Percentiles rank a stretch among this genome's conserved stretches.
These are phyloP conservation scores for Cyberlindnera xylosilytica DNA, from an alignment of 805 yeast species.

Conservation along the genomic window DNA sequence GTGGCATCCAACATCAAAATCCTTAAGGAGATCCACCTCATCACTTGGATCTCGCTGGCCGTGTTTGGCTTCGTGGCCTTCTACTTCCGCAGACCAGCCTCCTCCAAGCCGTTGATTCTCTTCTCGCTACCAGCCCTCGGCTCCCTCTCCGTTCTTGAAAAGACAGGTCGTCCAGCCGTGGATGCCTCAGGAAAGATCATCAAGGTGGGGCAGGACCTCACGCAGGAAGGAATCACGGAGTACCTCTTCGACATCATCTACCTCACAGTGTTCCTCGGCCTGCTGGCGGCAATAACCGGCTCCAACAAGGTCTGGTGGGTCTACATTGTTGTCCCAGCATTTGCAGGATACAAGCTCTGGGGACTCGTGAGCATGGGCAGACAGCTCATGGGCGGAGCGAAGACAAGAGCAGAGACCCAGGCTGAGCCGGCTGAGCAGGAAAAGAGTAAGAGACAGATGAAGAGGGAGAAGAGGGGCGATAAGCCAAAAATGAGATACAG, in stretches of 20 bases:
- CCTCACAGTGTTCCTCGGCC: slow-evolving; percentile 46
- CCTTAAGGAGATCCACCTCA: slow-evolving; percentile 37
- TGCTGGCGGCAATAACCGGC: slow-evolving; percentile 42
- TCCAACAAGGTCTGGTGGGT: slow-evolving; percentile 45
- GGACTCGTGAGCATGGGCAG: slow-evolving; percentile 30
- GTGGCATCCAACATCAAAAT: slow-evolving; percentile 40
- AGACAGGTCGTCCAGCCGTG: slow-evolving; percentile 47
- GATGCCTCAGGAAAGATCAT: slow-evolving; percentile 36
- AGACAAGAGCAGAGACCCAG: neutral
- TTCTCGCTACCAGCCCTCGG: slow-evolving; percentile 33
- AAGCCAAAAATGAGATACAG: slow-evolving; percentile 35
- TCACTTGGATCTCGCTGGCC: slow-evolving; percentile 28
- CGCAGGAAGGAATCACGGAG: slow-evolving; percentile 47
- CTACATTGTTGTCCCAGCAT: slow-evolving; percentile 42
- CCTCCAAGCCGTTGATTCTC: slow-evolving; percentile 27
- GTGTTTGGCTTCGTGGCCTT: slow-evolving; percentile 29
- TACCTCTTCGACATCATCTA: slow-evolving; percentile 55
- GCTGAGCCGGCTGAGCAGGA: slow-evolving; percentile 7
- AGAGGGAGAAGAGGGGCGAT: slow-evolving; percentile 38
- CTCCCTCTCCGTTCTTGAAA: slow-evolving; percentile 43
- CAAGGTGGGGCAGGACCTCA: slow-evolving; percentile 46
- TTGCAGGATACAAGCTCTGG: slow-evolving; percentile 41
- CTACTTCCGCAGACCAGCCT: slow-evolving; percentile 35
- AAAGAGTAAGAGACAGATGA: slow-evolving; percentile 40
- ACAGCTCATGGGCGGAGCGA: slow-evolving; percentile 25